Percentiles rank a stretch among this genome's conserved stretches.
These are phyloP conservation scores for Fusarium cicatricum DNA, from an alignment of 2,329 filamentous ascomycete species.

Conservation along the genomic window DNA sequence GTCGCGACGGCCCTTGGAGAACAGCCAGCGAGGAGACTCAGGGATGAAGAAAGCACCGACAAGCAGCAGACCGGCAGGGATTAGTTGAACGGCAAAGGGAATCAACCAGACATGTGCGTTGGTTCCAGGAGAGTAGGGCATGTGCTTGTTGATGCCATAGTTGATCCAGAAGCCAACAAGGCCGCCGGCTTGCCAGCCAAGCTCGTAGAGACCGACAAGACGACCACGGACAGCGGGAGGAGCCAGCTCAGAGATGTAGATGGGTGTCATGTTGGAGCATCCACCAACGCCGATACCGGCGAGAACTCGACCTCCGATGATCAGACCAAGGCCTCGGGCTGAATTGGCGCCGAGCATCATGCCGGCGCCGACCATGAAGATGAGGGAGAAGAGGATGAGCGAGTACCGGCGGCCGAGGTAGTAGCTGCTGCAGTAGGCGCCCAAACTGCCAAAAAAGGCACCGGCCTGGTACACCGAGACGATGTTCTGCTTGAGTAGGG, in stretches of 20 bases:
- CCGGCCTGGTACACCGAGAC: constrained; percentile 85
- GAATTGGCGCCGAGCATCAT: constrained; percentile 74
- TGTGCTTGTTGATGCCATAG: constrained; percentile 65
- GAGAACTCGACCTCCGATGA: constrained; percentile 69
- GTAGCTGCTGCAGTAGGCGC: constrained; percentile 71
- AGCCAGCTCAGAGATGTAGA: constrained; percentile 67
- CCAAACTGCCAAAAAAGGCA: constrained; percentile 81
- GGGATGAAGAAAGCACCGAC: constrained; percentile 66
- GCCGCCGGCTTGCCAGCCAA: constrained; percentile 71
- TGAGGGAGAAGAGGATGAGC: constrained; percentile 64
- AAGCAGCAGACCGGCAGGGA: constrained; percentile 70
- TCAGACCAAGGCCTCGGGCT: constrained; percentile 68
- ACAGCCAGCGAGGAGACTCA: constrained; percentile 76
- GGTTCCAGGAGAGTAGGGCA: constrained; percentile 50
- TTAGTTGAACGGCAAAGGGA: constrained; percentile 72
- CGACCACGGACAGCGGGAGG: constrained; percentile 71
- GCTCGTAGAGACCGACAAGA: constrained; percentile 72
- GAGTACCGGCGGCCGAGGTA: constrained; percentile 73
- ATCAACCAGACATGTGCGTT: constrained; percentile 66
- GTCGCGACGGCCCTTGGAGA: constrained; percentile 67
- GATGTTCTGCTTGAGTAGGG: constrained; percentile 75
- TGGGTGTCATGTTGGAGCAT: constrained; percentile 69
- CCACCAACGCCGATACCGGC: constrained; percentile 71
- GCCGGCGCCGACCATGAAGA: constrained; percentile 77
- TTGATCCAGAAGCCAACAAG: constrained; percentile 73